phyloP scores from a whole-genome alignment of 176 grass and related monocot genomes.

The Triticum monococcum region DNA sequence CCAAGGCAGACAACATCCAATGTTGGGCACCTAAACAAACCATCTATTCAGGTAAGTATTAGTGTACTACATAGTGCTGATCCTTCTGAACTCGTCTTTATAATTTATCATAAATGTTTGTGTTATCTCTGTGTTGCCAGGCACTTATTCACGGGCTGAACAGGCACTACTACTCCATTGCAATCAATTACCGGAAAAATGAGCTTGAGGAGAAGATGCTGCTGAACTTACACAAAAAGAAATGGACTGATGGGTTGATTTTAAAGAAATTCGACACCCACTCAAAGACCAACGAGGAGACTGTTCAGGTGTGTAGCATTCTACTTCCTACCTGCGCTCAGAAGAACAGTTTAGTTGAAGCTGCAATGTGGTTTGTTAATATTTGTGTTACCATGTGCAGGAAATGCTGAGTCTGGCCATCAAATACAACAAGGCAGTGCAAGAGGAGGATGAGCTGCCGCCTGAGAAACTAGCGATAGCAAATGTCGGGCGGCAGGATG shows the following conservation, averaged over 20 bases:
- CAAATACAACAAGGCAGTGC: conserved; percentile 98
- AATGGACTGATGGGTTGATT: conserved; percentile 95
- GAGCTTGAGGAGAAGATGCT: conserved; percentile 99
- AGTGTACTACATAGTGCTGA: neutral
- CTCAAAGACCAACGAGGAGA: conserved; percentile 94
- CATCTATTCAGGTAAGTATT: conserved; percentile 80
- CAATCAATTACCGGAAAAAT: conserved; percentile 98
- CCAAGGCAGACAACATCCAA: conserved; percentile 93
- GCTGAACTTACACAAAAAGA: conserved; percentile 96
- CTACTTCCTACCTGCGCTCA: neutral
- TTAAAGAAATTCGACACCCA: conserved; percentile 71
- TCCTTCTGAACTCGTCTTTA: neutral
- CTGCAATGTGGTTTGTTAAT: neutral
- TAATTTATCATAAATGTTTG: neutral
- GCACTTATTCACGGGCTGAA: conserved; percentile 96
- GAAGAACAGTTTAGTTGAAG: neutral
- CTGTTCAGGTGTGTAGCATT: conserved; percentile 65
- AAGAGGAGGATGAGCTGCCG: conserved; percentile 95
- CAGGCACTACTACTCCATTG: conserved; percentile 98
- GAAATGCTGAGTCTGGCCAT: conserved; percentile 95
- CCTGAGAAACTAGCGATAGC: conserved; percentile 95
- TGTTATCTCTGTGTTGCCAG: conserved; percentile 35
- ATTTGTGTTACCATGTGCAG: conserved; percentile 34
- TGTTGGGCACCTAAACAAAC: conserved; percentile 97
- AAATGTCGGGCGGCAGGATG: conserved; percentile 96